Percentiles rank a stretch among this genome's conserved stretches.
Evolutionary conservation across 805 yeast genomes (phyloP).

Genomic region (Candida rishiriensis): DNA sequence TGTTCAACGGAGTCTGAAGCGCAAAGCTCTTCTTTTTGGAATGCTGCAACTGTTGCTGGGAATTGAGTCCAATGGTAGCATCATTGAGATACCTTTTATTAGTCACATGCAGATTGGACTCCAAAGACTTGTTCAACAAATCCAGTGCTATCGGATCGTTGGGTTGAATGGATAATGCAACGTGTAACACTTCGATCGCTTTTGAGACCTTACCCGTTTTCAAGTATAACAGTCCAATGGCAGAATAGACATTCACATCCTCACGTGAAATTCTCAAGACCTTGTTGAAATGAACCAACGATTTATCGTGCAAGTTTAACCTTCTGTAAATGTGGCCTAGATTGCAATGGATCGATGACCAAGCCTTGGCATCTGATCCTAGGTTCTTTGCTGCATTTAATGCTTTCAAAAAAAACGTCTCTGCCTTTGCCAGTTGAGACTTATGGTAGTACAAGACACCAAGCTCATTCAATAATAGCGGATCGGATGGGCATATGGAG

Average conservation of each 20-base stretch:
- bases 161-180: slow-evolving; percentile 73
- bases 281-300: slow-evolving; percentile 70
- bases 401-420: slow-evolving; percentile 66
- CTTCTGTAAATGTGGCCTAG: slow-evolving; percentile 85
- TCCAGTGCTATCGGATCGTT: slow-evolving; percentile 83
- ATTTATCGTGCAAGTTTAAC: slow-evolving; percentile 54
- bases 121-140: slow-evolving; percentile 72
- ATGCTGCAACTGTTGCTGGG: slow-evolving; percentile 17
- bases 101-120: slow-evolving; percentile 39
- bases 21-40: slow-evolving; percentile 5
- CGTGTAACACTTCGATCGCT: slow-evolving; percentile 76
- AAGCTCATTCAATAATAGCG: slow-evolving; percentile 81
- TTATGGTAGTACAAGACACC: slow-evolving; percentile 89
- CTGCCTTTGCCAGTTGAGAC: slow-evolving; percentile 62
- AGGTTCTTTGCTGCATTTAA: slow-evolving; percentile 60
- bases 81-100: slow-evolving; percentile 18
- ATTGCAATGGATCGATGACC: slow-evolving; percentile 82
- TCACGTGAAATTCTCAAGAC: slow-evolving; percentile 66
- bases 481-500: slow-evolving; percentile 79
- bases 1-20: slow-evolving; percentile 20
- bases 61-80: not conserved
- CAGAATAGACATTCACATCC: slow-evolving; percentile 69
- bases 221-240: slow-evolving; percentile 79
- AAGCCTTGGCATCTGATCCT: slow-evolving; percentile 75
- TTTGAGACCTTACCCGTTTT: slow-evolving; percentile 57